Evolutionary conservation across 352 stramenopile species (phyloP).

Genomic region (Pythium folliculosum): DNA sequence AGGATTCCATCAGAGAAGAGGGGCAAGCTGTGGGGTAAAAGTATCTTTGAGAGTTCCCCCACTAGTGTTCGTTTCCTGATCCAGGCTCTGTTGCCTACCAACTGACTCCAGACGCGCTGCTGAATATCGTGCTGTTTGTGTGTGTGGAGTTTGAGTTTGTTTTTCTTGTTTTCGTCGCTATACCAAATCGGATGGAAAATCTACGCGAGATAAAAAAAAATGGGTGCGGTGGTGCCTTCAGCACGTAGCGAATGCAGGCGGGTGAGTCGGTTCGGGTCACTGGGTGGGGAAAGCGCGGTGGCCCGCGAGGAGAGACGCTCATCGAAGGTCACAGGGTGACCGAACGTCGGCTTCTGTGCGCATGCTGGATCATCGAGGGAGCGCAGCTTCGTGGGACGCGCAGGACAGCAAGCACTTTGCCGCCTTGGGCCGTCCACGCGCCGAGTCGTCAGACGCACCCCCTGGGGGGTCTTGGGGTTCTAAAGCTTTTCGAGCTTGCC

Average conservation of each 20-base stretch:
- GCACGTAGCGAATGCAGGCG: slow-evolving; percentile 6
- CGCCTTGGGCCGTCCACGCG: background rate
- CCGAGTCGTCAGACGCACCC: slow-evolving; percentile 5
- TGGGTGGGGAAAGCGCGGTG: slow-evolving; percentile 18
- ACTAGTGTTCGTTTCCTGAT: no score
- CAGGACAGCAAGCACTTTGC: slow-evolving; percentile 25
- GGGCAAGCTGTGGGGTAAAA: no score
- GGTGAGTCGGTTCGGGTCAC: slow-evolving; percentile 23
- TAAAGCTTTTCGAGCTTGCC: slow-evolving; percentile 87
- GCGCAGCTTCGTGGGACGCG: slow-evolving; percentile 1
- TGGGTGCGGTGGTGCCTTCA: slow-evolving; percentile 6
- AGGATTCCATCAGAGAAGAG: no score
- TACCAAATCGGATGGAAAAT: slow-evolving; percentile 21
- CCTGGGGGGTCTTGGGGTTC: slow-evolving; percentile 15
- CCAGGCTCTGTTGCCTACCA: background rate
- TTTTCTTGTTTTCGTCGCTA: slow-evolving; percentile 13
- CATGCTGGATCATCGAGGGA: background rate
- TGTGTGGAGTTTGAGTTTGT: slow-evolving; percentile 1
- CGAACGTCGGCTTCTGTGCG: slow-evolving; percentile 7
- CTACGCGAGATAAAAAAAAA: slow-evolving; percentile 27
- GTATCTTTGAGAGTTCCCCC: no score
- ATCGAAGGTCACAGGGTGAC: background rate
- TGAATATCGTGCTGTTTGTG: background rate
- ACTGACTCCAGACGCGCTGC: background rate
- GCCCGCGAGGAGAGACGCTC: slow-evolving; percentile 2